A percentile compares a stretch with the other conserved stretches of the same genome.
phyloP scores from a whole-genome alignment of 2,329 filamentous ascomycete species.

The Calonectria multiphialidica region DNA sequence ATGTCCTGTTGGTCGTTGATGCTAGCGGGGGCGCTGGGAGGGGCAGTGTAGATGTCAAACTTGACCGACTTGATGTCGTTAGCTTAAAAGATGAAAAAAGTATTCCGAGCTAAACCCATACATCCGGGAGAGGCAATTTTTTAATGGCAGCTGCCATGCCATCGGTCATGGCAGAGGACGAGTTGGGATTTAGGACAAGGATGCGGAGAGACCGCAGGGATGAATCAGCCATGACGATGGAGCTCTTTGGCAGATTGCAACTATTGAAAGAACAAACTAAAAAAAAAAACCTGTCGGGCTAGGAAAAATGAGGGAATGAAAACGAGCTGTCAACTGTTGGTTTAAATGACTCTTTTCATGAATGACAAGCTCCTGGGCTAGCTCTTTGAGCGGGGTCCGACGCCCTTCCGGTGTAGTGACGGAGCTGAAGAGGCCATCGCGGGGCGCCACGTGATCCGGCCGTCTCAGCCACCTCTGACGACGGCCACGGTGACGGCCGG shows the following conservation, averaged over 20 bases:
- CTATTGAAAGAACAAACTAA: background rate
- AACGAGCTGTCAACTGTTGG: background rate
- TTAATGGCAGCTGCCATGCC: conserved; percentile 67
- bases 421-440: conserved; percentile 32
- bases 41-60: conserved; percentile 74
- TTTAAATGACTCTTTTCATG: background rate
- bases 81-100: conserved; percentile 19
- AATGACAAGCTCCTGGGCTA: background rate
- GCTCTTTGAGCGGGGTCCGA: conserved; percentile 12
- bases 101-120: conserved; percentile 24
- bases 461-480: conserved; percentile 51
- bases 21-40: conserved; percentile 73
- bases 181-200: conserved; percentile 85
- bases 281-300: background rate
- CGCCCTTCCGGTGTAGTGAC: background rate
- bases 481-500: conserved; percentile 36
- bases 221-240: conserved; percentile 36
- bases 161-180: conserved; percentile 78
- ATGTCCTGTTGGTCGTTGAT: conserved; percentile 85
- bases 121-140: conserved; percentile 48
- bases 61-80: conserved; percentile 52
- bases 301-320: background rate
- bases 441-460: conserved; percentile 54
- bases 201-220: conserved; percentile 54
- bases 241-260: background rate